A percentile compares a stretch with the other conserved stretches of the same genome.
Conservation (phyloP, 177 flowering plant genomes). For the Vitis hybrid region DNA sequence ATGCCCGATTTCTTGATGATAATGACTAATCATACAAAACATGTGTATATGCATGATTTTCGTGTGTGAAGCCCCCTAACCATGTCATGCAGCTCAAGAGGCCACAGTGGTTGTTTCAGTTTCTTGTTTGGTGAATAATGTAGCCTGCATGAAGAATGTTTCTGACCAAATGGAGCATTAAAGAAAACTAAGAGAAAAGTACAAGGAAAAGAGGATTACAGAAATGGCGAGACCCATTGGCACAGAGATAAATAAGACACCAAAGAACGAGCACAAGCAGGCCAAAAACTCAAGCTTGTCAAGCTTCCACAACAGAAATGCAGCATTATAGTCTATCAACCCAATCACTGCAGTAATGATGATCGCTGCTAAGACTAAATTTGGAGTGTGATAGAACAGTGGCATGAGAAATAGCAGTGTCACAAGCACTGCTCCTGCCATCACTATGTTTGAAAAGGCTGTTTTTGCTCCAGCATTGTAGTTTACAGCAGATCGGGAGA, state of each 20-base stretch:
- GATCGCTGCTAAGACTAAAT: constrained; percentile 38
- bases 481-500: constrained; percentile 63
- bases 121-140: too few species aligned
- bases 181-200: background rate
- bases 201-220: constrained; percentile 24
- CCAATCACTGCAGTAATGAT: constrained; percentile 62
- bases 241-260: constrained; percentile 60
- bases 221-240: constrained; percentile 54
- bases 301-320: constrained; percentile 40
- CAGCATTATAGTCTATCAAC: constrained; percentile 41
- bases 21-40: too few species aligned
- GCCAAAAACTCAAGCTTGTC: constrained; percentile 63
- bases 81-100: too few species aligned
- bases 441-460: constrained; percentile 50
- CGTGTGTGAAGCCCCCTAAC: too few species aligned
- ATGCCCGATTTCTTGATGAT: too few species aligned
- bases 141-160: too few species aligned
- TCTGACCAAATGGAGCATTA: too few species aligned
- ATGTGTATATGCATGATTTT: too few species aligned
- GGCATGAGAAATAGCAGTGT: constrained; percentile 55
- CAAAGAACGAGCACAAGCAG: constrained; percentile 52
- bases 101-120: too few species aligned
- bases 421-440: constrained; percentile 48
- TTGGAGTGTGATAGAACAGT: constrained; percentile 54
- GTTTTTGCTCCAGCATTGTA: constrained; percentile 56